Evolutionary conservation across 176 grass and related monocot genomes (phyloP), one percentile per base, ranked within the genome.

Genomic region (Triticum urartu): DNA sequence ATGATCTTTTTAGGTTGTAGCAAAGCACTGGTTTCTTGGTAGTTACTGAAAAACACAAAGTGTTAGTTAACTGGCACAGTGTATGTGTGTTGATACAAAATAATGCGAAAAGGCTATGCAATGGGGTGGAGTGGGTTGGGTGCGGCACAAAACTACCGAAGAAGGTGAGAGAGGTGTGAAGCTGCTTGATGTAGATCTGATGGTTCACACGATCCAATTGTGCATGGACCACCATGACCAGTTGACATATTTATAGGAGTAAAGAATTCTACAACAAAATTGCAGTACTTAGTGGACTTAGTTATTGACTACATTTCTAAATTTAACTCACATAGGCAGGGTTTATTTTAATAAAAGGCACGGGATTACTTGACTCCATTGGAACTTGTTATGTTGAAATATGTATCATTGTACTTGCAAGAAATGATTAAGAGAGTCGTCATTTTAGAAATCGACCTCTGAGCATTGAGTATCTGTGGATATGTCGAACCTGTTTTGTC

Each of bases 321-420:
- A 75, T 70, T 86, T 17, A 48, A 82, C 11, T 12, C 59, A 54
- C 45, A 42, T 21, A 74, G 82, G 43, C 12, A 85, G 21, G 20
- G 11, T 7, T 54, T 85, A 74, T 15, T 48, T 84, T 64, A 48
- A 38, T 38, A 59, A 48, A 50, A 68, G 25, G 15, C 62, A 33
- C 0, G 9, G 39, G 17, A 48, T 80, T 17, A 32, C 28, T 81
- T 77, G 45, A 80, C 60, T 66, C 25, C 30, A 58, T 43, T 60
- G 77, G 61, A 81, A 40, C 25, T 81, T 81, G 21, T 24, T 80
- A 58, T 43, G 26, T 75, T 66, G 38, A 72, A 79, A 60, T 68
- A 64, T 48, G 24, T 60, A 21, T 80, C 24, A 5, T 25, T 30
- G 10, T 50, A 78, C 20, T 66, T 88, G 48, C 66, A 58, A 61